Base-by-base conservation (phyloP, 345 rosid genomes). In the Populus tremula region DNA sequence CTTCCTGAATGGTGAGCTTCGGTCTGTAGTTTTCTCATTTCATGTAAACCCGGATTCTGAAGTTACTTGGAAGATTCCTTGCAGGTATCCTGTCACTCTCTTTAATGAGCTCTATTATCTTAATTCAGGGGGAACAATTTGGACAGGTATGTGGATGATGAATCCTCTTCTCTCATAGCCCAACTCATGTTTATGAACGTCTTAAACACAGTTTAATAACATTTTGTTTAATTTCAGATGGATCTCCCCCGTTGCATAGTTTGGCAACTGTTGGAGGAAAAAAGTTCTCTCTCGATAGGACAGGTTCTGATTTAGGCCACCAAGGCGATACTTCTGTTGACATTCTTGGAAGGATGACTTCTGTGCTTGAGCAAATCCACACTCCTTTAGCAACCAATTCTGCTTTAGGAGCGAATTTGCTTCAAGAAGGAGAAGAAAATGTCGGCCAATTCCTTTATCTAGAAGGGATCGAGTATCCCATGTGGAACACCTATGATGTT, bases 401-500 rank as follows among this genome's bases (percentile, higher is more conserved):
- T 74, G 97, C 98, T 73, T 86, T 92, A 70, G 99, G 99, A 41
- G 88, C 97, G 54, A 91, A 91, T 82, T 79, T 95, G 86, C 99
- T 95, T 31, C 88, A 82, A 81, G 88, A 89, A 82, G 99, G 96
- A 83, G 96, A 95, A 85, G 99, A 95, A 81, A 93, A 93, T 87
- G 87, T 95, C 7, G 99, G 99, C 11, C 98, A 93, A 69, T 95
- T 95, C 82, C 96, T 95, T 67, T 93, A 95, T 75, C 87, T 93
- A 13, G 98, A 95, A 88, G 99, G 99, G 54, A 39, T 88, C 13
- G 99, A 95, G 70, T 95, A 92, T 78, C 93, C 72, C 53, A 93
- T 95, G 98, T 95, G 98, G 98, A 93, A 93, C 85, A 93, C 99
- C 38, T 95, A 93, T 36, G 99, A 93, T 68, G 97, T 95, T 77